Evolutionary conservation across 495 filamentous ascomycete species (phyloP).

Genomic region (Cladorrhinum samala): DNA sequence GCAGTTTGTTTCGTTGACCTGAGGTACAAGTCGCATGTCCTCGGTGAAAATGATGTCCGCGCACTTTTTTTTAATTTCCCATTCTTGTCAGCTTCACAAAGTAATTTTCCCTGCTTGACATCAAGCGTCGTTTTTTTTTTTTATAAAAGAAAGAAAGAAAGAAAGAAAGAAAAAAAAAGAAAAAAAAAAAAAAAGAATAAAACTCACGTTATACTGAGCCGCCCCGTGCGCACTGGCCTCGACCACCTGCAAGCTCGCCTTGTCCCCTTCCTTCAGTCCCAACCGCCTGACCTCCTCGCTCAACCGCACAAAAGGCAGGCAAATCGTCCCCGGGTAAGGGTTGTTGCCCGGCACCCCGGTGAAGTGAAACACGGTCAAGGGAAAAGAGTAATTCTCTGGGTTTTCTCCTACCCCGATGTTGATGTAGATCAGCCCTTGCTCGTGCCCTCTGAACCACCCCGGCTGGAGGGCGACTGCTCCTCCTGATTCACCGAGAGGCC

Average conservation of each 20-base stretch:
- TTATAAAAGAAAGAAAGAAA: not conserved
- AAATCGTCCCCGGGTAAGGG: conserved; percentile 74
- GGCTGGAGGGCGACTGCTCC: conserved; percentile 79
- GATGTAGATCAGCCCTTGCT: conserved; percentile 75
- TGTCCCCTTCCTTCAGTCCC: conserved; percentile 56
- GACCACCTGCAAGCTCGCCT: conserved; percentile 83
- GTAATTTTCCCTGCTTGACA: not conserved
- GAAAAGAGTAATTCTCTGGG: conserved; percentile 64
- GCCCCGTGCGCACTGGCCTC: conserved; percentile 81
- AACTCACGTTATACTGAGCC: conserved; percentile 61
- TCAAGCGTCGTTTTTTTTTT: too few relatives aligned
- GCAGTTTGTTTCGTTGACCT: conserved; percentile 69
- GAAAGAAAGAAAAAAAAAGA: not conserved
- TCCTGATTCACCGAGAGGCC: conserved; percentile 62
- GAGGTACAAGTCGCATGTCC: conserved; percentile 49
- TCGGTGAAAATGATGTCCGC: conserved; percentile 75
- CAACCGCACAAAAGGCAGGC: conserved; percentile 74
- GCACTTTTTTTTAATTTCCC: conserved; percentile 55
- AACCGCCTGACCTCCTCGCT: conserved; percentile 59
- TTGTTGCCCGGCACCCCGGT: conserved; percentile 62
- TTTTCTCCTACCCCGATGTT: conserved; percentile 71
- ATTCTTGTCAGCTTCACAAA: conserved; percentile 14
- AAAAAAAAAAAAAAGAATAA: not conserved
- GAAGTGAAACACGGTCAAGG: conserved; percentile 69
- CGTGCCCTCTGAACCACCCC: conserved; percentile 84